Conservation (phyloP, 2,329 filamentous ascomycete species). For the Septoria petroselini region DNA sequence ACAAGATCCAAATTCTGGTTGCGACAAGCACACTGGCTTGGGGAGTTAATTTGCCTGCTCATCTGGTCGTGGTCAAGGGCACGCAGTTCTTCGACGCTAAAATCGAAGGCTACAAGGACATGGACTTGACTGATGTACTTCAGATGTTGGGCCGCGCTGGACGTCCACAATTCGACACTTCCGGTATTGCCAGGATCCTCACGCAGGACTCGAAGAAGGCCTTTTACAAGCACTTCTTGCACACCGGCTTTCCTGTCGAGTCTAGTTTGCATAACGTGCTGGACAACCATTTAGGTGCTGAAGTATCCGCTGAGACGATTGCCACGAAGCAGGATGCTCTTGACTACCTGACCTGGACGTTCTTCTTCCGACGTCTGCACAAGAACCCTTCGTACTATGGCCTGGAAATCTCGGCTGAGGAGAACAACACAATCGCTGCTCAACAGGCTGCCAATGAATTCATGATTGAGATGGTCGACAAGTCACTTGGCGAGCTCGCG, state of each 20-base stretch:
- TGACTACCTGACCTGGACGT: slow-evolving; percentile 98
- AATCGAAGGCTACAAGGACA: slow-evolving; percentile 95
- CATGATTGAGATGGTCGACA: slow-evolving; percentile 89
- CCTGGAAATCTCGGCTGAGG: slow-evolving; percentile 85
- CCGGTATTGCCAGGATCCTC: slow-evolving; percentile 94
- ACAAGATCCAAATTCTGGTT: slow-evolving; percentile 95
- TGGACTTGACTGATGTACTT: slow-evolving; percentile 96
- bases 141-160: slow-evolving; percentile 97
- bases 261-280: slow-evolving; percentile 93
- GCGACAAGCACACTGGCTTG: slow-evolving; percentile 95
- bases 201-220: slow-evolving; percentile 97
- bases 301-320: slow-evolving; percentile 90
- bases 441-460: slow-evolving; percentile 88
- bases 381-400: slow-evolving; percentile 99
- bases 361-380: slow-evolving; percentile 95
- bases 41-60: slow-evolving; percentile 95
- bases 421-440: slow-evolving; percentile 82
- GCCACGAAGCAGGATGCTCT: slow-evolving; percentile 93
- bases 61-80: slow-evolving; percentile 95
- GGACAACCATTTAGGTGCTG: slow-evolving; percentile 93
- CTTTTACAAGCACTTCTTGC: slow-evolving; percentile 98
- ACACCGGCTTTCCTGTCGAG: slow-evolving; percentile 96
- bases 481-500: slow-evolving; percentile 75
- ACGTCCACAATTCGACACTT: slow-evolving; percentile 92
- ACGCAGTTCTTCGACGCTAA: slow-evolving; percentile 99